Base-by-base conservation (phyloP, 2,329 filamentous ascomycete genomes). In the Claviceps sp. region DNA sequence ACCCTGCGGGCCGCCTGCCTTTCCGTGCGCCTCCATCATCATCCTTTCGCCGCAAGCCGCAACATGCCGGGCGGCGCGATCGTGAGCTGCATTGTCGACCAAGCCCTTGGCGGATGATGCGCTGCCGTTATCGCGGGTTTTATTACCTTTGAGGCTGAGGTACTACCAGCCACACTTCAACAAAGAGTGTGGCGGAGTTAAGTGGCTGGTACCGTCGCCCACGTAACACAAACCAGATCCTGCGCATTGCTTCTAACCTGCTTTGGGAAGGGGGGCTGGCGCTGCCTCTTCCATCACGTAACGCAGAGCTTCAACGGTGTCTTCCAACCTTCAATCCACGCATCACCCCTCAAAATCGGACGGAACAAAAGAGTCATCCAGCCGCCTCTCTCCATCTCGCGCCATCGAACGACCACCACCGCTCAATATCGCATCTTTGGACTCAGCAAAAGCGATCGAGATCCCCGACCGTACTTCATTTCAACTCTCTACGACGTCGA, bases 381-480 rank as follows among this genome's bases (percentile, higher is more conserved):
- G 34, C 30, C 13, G n/a, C 50, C 10, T 51, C 38, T 19, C 26
- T 17, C 11, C 7, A 11, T 37, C 22, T 42, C 37, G 24, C 39
- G 43, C 37, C 50, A 26, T 34, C 34, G 3, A 22, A 17, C 22
- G 11, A 5, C 42, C 22, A 16, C 8, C 46, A n/a, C 7, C 30
- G 8, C 41, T 16, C 16, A 37, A 19, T 5, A 38, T 37, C 37
- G 10, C 4, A 43, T 26, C 16, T 22, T 14, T 39, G 17, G 16
- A 19, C 24, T 5, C 34, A 39, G 37, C 42, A 6, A 57, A 6
- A 11, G 54, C 54, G 54, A 52, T 56, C 56, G 55, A 14, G 51
- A 50, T 56, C 57, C 55, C 56, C 54, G 54, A 50, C 53, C 49
- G 45, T 46, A 16, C 13, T 16, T 17, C 4, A 37, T 51, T 48